phyloP scores from a whole-genome alignment of 2,329 filamentous ascomycete genomes.

The Fusarium praegraminearum region DNA sequence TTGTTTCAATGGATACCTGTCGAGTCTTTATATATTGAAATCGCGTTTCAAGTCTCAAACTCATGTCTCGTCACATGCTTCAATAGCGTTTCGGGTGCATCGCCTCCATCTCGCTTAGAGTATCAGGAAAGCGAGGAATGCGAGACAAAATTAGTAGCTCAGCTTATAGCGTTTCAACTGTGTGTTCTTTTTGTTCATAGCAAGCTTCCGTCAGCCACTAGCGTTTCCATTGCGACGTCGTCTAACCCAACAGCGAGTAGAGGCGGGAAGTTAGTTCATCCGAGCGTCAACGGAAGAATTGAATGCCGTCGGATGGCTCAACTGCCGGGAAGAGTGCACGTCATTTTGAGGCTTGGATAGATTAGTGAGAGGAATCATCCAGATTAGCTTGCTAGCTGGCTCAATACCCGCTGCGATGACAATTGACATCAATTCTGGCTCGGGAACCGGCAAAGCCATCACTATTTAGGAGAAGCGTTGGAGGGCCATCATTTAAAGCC shows the following conservation, averaged over 20 bases:
- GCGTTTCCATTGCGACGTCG: conserved; percentile 7
- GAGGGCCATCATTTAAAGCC: not conserved
- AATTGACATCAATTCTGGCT: too few species aligned
- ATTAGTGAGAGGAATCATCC: not conserved
- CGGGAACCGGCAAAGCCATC: not conserved
- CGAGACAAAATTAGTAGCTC: not conserved
- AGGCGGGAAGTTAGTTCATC: conserved; percentile 10
- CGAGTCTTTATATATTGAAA: conserved; percentile 5
- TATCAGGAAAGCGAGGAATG: not conserved
- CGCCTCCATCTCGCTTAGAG: conserved; percentile 5
- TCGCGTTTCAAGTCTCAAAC: not conserved
- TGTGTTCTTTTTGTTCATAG: not conserved
- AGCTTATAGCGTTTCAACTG: not conserved
- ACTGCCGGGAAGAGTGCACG: conserved; percentile 6
- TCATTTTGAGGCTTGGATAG: conserved; percentile 7
- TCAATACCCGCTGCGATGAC: not conserved
- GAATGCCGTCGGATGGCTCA: conserved; percentile 18
- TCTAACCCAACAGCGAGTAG: not conserved
- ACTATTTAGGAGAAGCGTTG: not conserved
- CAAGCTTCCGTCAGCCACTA: not conserved
- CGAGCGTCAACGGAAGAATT: conserved; percentile 6
- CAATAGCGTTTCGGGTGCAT: conserved; percentile 26
- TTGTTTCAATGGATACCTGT: not conserved
- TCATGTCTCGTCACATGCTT: conserved; percentile 26
- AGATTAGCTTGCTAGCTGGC: not conserved